Percentiles rank a stretch among this genome's conserved stretches.
phyloP scores from a whole-genome alignment of 805 yeast genomes.

The Saccharomycopsis javanensis region DNA sequence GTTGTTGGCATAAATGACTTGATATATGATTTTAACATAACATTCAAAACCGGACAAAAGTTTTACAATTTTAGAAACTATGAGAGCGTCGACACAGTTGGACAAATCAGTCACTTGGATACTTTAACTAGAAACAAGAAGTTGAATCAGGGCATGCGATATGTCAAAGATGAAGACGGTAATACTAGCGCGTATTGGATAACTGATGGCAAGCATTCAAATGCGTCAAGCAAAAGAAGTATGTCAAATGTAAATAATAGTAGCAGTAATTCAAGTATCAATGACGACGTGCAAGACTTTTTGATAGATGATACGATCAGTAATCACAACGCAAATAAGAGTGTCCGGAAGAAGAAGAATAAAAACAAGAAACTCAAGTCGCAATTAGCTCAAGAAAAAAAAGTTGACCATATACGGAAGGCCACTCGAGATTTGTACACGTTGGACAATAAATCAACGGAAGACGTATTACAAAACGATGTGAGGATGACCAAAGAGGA shows the following conservation, averaged over 20 bases:
- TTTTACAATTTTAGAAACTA: conserved; percentile 73
- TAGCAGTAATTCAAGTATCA: background rate
- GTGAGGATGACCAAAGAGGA: conserved; percentile 22
- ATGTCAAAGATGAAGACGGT: conserved; percentile 40
- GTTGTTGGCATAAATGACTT: conserved; percentile 72
- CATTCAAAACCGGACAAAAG: conserved; percentile 55
- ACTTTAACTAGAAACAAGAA: conserved; percentile 55
- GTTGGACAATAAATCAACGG: conserved; percentile 3
- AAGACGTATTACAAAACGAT: background rate
- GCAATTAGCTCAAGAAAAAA: conserved; percentile 14
- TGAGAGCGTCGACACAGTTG: conserved; percentile 57
- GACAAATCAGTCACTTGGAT: conserved; percentile 58
- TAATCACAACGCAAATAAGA: background rate
- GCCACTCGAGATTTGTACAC: conserved; percentile 11
- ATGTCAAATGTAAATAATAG: background rate
- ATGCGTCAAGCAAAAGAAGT: background rate
- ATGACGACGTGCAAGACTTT: background rate
- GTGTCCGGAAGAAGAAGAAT: background rate
- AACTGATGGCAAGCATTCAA: background rate
- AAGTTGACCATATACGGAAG: conserved; percentile 12
- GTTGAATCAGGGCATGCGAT: conserved; percentile 75
- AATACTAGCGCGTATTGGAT: conserved; percentile 85
- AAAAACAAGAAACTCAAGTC: conserved; percentile 9
- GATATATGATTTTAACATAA: conserved; percentile 60
- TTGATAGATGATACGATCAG: background rate